phyloP scores from a whole-genome alignment of 2,329 filamentous ascomycete genomes.

The Sclerotinia sclerotiorum region DNA sequence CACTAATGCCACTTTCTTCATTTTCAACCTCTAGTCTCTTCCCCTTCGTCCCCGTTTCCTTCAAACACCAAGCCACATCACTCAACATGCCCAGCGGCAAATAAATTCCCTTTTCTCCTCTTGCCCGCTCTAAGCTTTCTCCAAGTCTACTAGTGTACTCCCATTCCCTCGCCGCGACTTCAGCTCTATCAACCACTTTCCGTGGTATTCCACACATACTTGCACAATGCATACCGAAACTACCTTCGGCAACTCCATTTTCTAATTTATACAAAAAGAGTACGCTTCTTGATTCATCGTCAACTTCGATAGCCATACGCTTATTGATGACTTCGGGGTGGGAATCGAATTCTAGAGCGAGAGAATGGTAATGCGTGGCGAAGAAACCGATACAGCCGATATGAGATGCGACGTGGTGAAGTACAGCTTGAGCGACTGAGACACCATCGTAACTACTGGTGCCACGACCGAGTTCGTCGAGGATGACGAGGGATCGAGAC shows the following conservation, averaged over 20 bases:
- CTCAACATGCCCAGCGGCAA: constrained; percentile 84
- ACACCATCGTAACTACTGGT: constrained; percentile 96
- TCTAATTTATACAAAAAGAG: constrained; percentile 96
- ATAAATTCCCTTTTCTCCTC: constrained; percentile 64
- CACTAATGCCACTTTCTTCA: constrained; percentile 46
- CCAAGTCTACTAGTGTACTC: constrained; percentile 91
- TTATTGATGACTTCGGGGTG: constrained; percentile 86
- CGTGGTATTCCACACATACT: constrained; percentile 93
- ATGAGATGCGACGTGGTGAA: constrained; percentile 94
- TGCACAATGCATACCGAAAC: constrained; percentile 98
- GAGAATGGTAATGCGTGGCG: constrained; percentile 93
- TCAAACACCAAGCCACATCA: constrained; percentile 77
- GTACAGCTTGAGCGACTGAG: constrained; percentile 90
- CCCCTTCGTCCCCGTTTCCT: constrained; percentile 48
- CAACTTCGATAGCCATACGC: constrained; percentile 93
- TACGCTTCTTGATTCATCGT: constrained; percentile 79
- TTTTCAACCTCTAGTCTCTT: constrained; percentile 43
- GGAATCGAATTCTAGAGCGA: constrained; percentile 84
- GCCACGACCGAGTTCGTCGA: constrained; percentile 93
- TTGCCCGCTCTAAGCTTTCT: constrained; percentile 62
- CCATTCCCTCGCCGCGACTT: constrained; percentile 87
- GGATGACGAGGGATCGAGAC: constrained; percentile 88
- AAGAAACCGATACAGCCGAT: constrained; percentile 96
- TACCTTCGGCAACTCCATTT: constrained; percentile 89
- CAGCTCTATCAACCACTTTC: constrained; percentile 80